These are phyloP conservation scores for Ophiostoma montium DNA, from an alignment of 2,329 filamentous ascomycete genomes.

Conservation along the genomic window DNA sequence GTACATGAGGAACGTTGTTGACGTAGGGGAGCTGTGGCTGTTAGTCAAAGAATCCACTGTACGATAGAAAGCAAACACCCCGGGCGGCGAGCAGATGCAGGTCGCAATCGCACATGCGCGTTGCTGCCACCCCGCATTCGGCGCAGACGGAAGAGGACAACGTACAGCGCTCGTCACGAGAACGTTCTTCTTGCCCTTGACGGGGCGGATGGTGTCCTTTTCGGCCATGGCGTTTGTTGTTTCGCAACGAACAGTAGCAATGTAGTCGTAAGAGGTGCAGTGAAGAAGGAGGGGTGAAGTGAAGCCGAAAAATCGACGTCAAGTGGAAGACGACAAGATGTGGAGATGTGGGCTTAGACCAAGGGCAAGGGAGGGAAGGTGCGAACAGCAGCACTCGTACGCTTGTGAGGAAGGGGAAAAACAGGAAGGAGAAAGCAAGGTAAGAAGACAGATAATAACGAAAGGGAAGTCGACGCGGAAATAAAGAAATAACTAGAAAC, in stretches of 20 bases:
- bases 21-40: conserved; percentile 19
- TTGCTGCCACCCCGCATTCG: too few relatives aligned
- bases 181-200: conserved; percentile 67
- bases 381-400: too few relatives aligned
- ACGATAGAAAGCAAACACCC: too few relatives aligned
- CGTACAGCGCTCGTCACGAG: conserved; percentile 83
- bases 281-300: not conserved
- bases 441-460: too few relatives aligned
- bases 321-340: conserved; percentile 1
- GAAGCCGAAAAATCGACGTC: conserved; percentile 1
- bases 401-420: not conserved
- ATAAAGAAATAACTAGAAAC: not conserved
- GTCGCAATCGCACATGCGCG: too few relatives aligned
- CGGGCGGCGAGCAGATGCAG: too few relatives aligned
- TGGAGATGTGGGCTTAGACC: not conserved
- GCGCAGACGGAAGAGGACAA: not conserved
- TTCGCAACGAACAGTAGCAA: not conserved
- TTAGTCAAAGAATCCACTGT: not conserved
- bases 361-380: not conserved
- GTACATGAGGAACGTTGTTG: conserved; percentile 56
- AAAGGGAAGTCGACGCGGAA: not conserved
- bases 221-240: conserved; percentile 15
- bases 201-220: conserved; percentile 38
- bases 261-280: not conserved
- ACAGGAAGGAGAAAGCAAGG: not conserved